Evolutionary conservation across 305 asterid species (phyloP).

Genomic region (Fraxinus xanthoxyloides): DNA sequence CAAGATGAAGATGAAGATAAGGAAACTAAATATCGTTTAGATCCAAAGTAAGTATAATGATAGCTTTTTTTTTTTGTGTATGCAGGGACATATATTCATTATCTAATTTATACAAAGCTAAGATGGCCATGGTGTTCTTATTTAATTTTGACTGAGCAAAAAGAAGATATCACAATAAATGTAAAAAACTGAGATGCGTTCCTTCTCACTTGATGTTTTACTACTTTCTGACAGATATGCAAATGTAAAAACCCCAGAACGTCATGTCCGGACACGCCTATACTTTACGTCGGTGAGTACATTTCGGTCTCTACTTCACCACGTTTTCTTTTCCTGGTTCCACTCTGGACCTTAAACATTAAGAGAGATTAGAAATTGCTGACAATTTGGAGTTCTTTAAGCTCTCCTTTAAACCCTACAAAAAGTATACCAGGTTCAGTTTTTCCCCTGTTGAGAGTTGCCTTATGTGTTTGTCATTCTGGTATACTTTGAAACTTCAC

Average conservation of each 20-base stretch:
- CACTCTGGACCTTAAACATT: background rate
- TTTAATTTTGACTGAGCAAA: conserved; percentile 8
- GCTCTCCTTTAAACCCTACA: background rate
- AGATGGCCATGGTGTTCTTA: background rate
- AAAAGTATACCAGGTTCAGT: background rate
- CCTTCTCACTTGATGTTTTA: background rate
- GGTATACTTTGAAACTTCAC: background rate
- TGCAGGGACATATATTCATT: conserved; percentile 16
- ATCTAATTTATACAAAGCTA: conserved; percentile 1
- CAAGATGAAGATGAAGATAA: conserved; percentile 54
- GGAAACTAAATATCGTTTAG: conserved; percentile 86
- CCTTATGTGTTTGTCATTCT: background rate
- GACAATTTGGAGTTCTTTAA: background rate
- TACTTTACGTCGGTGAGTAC: conserved; percentile 93
- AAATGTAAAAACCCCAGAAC: conserved; percentile 86
- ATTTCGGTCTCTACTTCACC: conserved; percentile 2
- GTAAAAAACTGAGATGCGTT: conserved; percentile 1
- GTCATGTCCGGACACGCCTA: conserved; percentile 93
- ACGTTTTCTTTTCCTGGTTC: background rate
- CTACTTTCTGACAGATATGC: conserved; percentile 64
- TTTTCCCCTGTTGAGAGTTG: background rate
- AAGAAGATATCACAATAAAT: background rate
- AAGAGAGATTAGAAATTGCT: background rate
- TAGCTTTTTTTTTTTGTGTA: background rate
- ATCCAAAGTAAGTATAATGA: conserved; percentile 64